phyloP scores from a whole-genome alignment of 495 filamentous ascomycete genomes.

The Tuber microsphaerosporum region DNA sequence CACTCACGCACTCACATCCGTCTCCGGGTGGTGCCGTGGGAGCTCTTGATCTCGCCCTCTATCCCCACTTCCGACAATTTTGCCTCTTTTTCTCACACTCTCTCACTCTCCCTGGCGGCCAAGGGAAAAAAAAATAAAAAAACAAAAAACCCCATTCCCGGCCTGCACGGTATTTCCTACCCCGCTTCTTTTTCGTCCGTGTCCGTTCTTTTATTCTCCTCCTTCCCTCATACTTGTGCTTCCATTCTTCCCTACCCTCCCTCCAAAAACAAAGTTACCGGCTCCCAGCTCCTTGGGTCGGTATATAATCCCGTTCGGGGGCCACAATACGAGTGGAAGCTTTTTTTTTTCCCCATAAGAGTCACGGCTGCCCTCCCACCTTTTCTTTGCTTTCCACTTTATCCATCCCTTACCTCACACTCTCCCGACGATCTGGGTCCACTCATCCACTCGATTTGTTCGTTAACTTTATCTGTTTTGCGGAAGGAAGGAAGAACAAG shows the following conservation, averaged over 20 bases:
- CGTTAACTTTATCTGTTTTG: background rate
- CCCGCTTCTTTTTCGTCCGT: constrained; percentile 1
- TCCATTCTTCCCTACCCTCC: background rate
- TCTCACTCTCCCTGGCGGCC: background rate
- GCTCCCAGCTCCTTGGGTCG: constrained; percentile 1
- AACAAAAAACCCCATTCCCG: background rate
- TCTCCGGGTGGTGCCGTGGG: background rate
- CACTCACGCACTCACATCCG: background rate
- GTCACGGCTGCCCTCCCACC: background rate
- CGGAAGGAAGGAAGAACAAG: background rate
- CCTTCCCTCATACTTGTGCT: background rate
- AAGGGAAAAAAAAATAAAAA: background rate
- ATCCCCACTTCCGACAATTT: background rate
- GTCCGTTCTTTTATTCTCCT: background rate
- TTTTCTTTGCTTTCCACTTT: background rate
- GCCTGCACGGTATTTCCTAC: background rate
- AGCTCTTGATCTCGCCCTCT: background rate
- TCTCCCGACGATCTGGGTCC: background rate
- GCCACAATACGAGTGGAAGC: background rate
- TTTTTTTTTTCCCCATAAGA: background rate
- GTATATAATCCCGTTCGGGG: constrained; percentile 2
- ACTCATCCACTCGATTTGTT: background rate
- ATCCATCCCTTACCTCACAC: background rate
- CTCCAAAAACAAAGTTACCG: constrained; percentile 3
- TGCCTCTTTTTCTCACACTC: background rate